A percentile compares a stretch with the other conserved stretches of the same genome.
Evolutionary conservation across 306 rosid species (phyloP).

Genomic region (Acacia melanoxylon): DNA sequence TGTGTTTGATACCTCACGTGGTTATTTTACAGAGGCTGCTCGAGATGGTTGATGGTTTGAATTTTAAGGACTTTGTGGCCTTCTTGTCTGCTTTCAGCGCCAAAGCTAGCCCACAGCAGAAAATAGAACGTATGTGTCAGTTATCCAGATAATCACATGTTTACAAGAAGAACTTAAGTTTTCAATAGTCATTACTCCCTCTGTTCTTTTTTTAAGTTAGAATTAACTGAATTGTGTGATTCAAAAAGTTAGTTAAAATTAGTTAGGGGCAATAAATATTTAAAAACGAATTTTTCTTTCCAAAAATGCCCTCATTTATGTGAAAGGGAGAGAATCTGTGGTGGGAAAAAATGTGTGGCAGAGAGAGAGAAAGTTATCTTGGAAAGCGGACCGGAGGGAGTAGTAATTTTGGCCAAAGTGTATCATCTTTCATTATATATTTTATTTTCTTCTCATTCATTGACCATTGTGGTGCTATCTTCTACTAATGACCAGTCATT

Average conservation of each 20-base stretch:
- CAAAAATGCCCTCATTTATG: too few relatives aligned
- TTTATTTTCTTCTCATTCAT: neutral
- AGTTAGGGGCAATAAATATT: too few relatives aligned
- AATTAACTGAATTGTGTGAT: too few relatives aligned
- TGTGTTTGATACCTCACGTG: slow-evolving; percentile 29
- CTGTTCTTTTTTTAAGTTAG: too few relatives aligned
- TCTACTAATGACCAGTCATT: neutral
- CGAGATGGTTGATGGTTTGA: slow-evolving; percentile 86
- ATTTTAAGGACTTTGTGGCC: slow-evolving; percentile 85
- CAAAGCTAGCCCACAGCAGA: slow-evolving; percentile 59
- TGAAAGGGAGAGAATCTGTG: too few relatives aligned
- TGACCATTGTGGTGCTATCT: neutral
- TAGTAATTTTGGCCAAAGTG: neutral
- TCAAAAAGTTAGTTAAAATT: too few relatives aligned
- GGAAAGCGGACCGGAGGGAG: too few relatives aligned
- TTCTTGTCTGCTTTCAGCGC: slow-evolving; percentile 91
- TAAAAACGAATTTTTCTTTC: too few relatives aligned
- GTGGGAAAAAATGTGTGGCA: too few relatives aligned
- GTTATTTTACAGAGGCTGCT: slow-evolving; percentile 68
- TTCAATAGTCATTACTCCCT: neutral
- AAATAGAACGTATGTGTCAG: slow-evolving; percentile 61
- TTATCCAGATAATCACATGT: neutral
- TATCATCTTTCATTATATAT: neutral
- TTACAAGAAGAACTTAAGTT: neutral
- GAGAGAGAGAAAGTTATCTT: too few relatives aligned